Evolutionary conservation across 1,139 yeast genomes (phyloP).

Genomic region (Pichia sp.): DNA sequence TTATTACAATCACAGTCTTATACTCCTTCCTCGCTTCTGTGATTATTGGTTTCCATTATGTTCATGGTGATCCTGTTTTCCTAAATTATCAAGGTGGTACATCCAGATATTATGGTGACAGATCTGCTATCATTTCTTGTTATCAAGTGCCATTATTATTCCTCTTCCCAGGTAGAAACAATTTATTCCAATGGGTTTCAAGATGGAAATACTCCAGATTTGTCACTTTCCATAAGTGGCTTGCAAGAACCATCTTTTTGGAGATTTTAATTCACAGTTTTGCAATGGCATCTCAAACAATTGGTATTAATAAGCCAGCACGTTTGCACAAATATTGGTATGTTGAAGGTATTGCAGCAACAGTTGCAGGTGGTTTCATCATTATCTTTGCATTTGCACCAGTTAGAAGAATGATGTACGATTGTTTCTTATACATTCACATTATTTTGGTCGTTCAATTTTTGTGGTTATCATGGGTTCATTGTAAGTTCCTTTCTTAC

Average conservation of each 20-base stretch:
- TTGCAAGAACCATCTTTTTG: conserved; percentile 40
- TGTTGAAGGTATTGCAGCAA: conserved; percentile 51
- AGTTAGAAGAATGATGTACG: conserved; percentile 57
- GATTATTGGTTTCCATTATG: conserved; percentile 34
- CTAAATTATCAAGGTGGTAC: conserved; percentile 34
- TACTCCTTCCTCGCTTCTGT: conserved; percentile 29
- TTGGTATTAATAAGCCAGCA: conserved; percentile 31
- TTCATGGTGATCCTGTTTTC: conserved; percentile 34
- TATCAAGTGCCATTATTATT: conserved; percentile 48
- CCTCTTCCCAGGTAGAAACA: conserved; percentile 63
- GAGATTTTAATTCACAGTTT: conserved; percentile 44
- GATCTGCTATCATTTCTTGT: conserved; percentile 51
- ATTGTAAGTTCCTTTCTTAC: conserved; percentile 40
- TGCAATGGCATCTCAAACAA: conserved; percentile 37
- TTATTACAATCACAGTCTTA: conserved; percentile 40
- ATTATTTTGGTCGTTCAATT: conserved; percentile 50
- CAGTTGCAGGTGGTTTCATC: conserved; percentile 34
- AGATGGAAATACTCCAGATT: conserved; percentile 63
- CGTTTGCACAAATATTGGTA: conserved; percentile 37
- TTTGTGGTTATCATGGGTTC: conserved; percentile 54
- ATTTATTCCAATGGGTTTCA: conserved; percentile 53
- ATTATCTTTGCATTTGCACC: conserved; percentile 40
- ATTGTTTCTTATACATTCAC: conserved; percentile 54
- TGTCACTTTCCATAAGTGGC: conserved; percentile 59
- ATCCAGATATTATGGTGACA: conserved; percentile 51